Base-by-base conservation (phyloP, 1,284 basidiomycete species). In the Ustilago nuda region DNA sequence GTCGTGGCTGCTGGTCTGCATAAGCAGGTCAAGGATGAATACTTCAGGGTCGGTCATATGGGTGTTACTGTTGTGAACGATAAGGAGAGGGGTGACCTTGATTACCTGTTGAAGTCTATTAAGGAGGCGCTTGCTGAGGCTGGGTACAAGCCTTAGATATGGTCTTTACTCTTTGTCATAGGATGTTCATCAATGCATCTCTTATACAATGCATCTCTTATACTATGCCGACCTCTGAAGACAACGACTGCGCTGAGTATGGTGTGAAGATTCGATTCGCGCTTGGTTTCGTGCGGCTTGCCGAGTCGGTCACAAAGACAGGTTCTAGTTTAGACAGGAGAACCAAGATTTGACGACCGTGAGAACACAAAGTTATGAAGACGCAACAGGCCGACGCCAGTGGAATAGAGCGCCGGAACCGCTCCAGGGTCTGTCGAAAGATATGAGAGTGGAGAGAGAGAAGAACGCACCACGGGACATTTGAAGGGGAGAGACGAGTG, bases 1-100 rank as follows among this genome's bases (percentile, higher is more conserved):
- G 90, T 98, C 45, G 91, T 94, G 48, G 94, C 96, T 39, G 95
- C 92, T 53, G 96, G 96, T 32, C 87, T 99, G 76, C 94, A 98
- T 87, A 91, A 92, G 80, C 90, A 90, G 43, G 91, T 93, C 87
- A 97, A 94, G 89, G 92, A 93, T 91, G 81, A 78, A 88, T 89
- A 82, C 78, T 68, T 83, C 78, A 76, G 81, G 11, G 85, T 86
- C 64, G 82, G 94, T 30, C 95, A 97, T 87, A 96, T 98, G 94
- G 95, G 95, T 62, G 87, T 92, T 66, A 92, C 92, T 9, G 94
- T 90, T 32, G 90, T 92, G 32, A 90, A 95, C 79, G 73, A 88
- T 36, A 68, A 76, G 66, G 53, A 73, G 75, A 72, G 82, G 13
- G 76, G 76, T 19, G 94, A 98, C 86, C 86, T 97, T 17, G 91